Base-by-base conservation (phyloP, 371 early-diverging fungal genomes). In the Nosema muscidifuracis region DNA sequence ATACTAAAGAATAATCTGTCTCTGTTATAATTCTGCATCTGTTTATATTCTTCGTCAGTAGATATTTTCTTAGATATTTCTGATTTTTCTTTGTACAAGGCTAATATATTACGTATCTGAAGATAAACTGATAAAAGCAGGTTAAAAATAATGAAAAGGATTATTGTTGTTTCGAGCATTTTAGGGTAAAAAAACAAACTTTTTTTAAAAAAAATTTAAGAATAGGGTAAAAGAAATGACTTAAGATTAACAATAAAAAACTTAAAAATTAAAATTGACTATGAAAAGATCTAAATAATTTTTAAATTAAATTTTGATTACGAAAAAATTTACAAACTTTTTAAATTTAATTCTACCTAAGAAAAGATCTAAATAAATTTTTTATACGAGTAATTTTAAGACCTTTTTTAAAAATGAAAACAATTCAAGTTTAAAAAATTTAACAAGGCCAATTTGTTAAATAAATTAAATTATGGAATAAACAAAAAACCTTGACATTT, bases 1-100 rank as follows among this genome's bases (percentile, higher is more conserved):
- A 93, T 86, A 0, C 82, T 85, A 79, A 92, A 90, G 24, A 86
- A 85, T 64, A 89, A 86, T 82, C 90, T 92, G 77, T 92, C 95
- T 20, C 87, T 80, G 51, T 89, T 88, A 75, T 94, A 94, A 7
- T 86, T 85, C 67, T 89, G 89, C 2, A 92, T 87, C 78, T 91
- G 90, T 44, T 84, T 80, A 70, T 91, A 92, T 44, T 89, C 88
- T 12, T 65, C 62, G 6, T 43, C 38, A 10, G 40, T 55, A 53
- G 60, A 33, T 20, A 65, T 33, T 2, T 22, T 34, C 6, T 33
- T 50, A 24, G 47, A 40, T 0, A 40, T 22, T 16, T 51, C 38
- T 33, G 64, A 57, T 22, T 43, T 33, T 53, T 62, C 24, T 63
- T 65, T 70, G 10, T 30, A 51, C 1, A 73, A 33, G 12, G 43